Evolutionary conservation across 129 eudicot species (phyloP), one percentile per base, ranked within the genome.

Genomic region (Chrysanthemum seticuspe): DNA sequence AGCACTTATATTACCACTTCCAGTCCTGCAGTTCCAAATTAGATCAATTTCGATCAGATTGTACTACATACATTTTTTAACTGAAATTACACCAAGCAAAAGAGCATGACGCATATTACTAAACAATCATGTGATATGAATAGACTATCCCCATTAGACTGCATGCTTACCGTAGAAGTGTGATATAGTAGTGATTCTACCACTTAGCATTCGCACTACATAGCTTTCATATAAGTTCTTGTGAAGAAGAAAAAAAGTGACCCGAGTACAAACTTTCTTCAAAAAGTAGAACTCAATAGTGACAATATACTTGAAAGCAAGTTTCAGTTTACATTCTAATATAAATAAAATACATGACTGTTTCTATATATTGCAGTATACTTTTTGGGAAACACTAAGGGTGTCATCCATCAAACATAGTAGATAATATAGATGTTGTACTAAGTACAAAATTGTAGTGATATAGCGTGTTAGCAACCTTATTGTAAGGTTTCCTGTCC

Each of bases 1-100:
- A 55, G 96, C 97, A 86, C 91, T 88, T 60, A 94, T 82, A 7
- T 61, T 67, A 61, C 99, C 99, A 83, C 60, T 75, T 70, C 99
- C 99, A 70, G 74, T 79, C 97, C 98, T 93, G 95, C 85, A 78
- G 73, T 76, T 85, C 68, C 72, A 47, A 56, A 84, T 62, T 61
- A 62, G 27, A 65, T 12, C 55, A 68, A 57, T 67, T 76, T 67
- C 53, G 13, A 27, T 36, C 13, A 34, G 15, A 11, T 55, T 55
- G 64, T 36, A 53, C 49, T 27, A 55, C 65, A 59, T 71, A 44
- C 5, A 7, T 40, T 56, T 15, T 4, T 40, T 21, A 6, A 47
- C 75, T 71, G 44, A 40, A 55, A 56, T 36, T 36, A 56, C 36
- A 71, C 54, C 54, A 16, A 36, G 55, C 54, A 56, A 71, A 71